Percentiles rank a stretch among this genome's conserved stretches.
Evolutionary conservation across 495 filamentous ascomycete species (phyloP).

Genomic region (Podospora pseudocomata): DNA sequence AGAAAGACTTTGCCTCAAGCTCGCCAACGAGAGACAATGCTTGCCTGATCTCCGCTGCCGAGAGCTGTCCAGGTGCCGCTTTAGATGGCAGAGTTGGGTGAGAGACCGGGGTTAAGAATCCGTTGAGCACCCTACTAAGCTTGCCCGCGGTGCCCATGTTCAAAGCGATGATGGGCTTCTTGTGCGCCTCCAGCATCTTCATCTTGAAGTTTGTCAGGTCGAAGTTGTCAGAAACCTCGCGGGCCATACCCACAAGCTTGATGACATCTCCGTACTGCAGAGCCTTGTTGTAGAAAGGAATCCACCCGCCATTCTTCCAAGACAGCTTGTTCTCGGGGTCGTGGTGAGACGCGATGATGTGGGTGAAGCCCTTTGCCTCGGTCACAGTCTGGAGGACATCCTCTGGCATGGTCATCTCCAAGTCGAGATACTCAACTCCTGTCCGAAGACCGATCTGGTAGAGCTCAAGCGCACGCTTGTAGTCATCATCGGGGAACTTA

Average conservation of each 20-base stretch:
- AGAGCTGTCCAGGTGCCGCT: conserved; percentile 92
- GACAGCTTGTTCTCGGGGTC: conserved; percentile 74
- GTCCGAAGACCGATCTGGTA: conserved; percentile 76
- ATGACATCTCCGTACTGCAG: conserved; percentile 85
- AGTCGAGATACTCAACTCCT: conserved; percentile 86
- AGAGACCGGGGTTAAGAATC: conserved; percentile 93
- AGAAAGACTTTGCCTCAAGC: conserved; percentile 73
- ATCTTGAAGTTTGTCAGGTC: conserved; percentile 77
- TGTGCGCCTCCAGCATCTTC: conserved; percentile 65
- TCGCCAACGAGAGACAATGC: conserved; percentile 76
- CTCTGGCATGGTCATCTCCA: conserved; percentile 85
- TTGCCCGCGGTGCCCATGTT: conserved; percentile 93
- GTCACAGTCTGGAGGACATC: conserved; percentile 63
- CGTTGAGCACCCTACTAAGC: conserved; percentile 83
- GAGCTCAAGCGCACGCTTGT: conserved; percentile 63
- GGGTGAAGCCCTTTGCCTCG: conserved; percentile 62
- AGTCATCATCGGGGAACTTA: conserved; percentile 74
- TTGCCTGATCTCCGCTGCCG: conserved; percentile 79
- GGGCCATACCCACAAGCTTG: conserved; percentile 88
- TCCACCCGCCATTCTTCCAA: conserved; percentile 88
- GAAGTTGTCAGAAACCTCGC: conserved; percentile 76
- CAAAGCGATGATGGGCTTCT: conserved; percentile 82
- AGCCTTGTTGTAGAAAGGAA: conserved; percentile 79
- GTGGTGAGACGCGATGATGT: conserved; percentile 93
- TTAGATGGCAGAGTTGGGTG: conserved; percentile 86